phyloP scores from a whole-genome alignment of 495 filamentous ascomycete genomes.

The Bacidia gigantensis region DNA sequence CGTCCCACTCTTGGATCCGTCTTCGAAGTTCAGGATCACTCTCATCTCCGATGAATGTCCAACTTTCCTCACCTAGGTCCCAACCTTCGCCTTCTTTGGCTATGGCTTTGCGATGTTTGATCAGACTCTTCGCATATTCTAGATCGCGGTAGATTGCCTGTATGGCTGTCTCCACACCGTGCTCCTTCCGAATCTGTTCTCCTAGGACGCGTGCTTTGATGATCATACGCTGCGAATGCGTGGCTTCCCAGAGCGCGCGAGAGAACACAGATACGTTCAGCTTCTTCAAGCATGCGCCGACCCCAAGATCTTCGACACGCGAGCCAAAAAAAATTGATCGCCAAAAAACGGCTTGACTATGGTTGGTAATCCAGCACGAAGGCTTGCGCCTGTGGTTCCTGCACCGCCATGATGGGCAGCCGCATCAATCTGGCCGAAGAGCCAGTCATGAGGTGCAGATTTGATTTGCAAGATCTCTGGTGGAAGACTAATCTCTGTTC shows the following conservation, averaged over 20 bases:
- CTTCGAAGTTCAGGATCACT: conserved; percentile 40
- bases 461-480: conserved; percentile 75
- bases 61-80: conserved; percentile 50
- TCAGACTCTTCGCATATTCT: conserved; percentile 83
- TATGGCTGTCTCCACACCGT: conserved; percentile 78
- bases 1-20: conserved; percentile 25
- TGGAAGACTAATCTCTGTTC: conserved; percentile 59
- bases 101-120: conserved; percentile 43
- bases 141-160: conserved; percentile 90
- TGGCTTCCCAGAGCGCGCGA: conserved; percentile 82
- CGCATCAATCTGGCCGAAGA: conserved; percentile 88
- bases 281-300: conserved; percentile 80
- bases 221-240: conserved; percentile 79
- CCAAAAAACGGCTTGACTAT: conserved; percentile 96
- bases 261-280: conserved; percentile 72
- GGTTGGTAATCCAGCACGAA: conserved; percentile 83
- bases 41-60: conserved; percentile 65
- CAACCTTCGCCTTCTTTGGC: conserved; percentile 33
- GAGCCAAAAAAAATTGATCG: conserved; percentile 88
- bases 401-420: conserved; percentile 91
- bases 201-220: conserved; percentile 68
- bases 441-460: conserved; percentile 90
- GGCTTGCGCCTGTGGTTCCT: conserved; percentile 87
- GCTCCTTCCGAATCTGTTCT: conserved; percentile 78
- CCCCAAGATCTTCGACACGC: conserved; percentile 80